These are phyloP conservation scores for Plasmodium ovale DNA, from an alignment of 169 alveolate species.

Conservation along the genomic window DNA sequence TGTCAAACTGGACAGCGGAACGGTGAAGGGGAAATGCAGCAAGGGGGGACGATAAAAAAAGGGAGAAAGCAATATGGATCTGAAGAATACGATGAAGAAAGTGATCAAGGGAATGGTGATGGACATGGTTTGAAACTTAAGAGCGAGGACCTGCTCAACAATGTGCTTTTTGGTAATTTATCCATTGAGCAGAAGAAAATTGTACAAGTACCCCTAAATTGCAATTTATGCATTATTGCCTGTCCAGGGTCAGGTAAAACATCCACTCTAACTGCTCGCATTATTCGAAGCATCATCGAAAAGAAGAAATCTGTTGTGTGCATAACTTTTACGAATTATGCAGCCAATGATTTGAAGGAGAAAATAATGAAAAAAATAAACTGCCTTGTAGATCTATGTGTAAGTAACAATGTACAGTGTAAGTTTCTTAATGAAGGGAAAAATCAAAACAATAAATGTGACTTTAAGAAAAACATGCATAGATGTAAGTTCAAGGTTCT, in stretches of 20 bases:
- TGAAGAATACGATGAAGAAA: not conserved
- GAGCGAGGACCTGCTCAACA: slow-evolving; percentile 27
- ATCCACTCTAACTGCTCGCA: slow-evolving; percentile 85
- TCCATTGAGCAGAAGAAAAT: slow-evolving; percentile 84
- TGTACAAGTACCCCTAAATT: slow-evolving; percentile 76
- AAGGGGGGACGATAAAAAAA: no score
- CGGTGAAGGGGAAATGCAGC: no score
- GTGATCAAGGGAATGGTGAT: not conserved
- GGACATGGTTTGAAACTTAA: not conserved
- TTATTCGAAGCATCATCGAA: slow-evolving; percentile 80
- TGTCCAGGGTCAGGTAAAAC: slow-evolving; percentile 91
- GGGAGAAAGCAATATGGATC: not conserved
- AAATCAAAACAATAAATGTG: slow-evolving; percentile 9
- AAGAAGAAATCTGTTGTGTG: slow-evolving; percentile 78
- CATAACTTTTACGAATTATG: slow-evolving; percentile 81
- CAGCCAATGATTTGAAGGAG: slow-evolving; percentile 82
- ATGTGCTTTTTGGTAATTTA: slow-evolving; percentile 78
- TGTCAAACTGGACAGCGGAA: no score
- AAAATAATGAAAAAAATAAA: slow-evolving; percentile 61
- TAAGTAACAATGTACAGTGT: slow-evolving; percentile 9
- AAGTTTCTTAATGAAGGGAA: slow-evolving; percentile 14
- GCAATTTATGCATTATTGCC: slow-evolving; percentile 83
- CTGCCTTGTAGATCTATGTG: slow-evolving; percentile 35
- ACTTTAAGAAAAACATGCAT: slow-evolving; percentile 6
- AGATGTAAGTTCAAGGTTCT: slow-evolving; percentile 33